These are phyloP conservation scores for Pholiota conissans DNA, from an alignment of 768 basidiomycete genomes.

Conservation along the genomic window DNA sequence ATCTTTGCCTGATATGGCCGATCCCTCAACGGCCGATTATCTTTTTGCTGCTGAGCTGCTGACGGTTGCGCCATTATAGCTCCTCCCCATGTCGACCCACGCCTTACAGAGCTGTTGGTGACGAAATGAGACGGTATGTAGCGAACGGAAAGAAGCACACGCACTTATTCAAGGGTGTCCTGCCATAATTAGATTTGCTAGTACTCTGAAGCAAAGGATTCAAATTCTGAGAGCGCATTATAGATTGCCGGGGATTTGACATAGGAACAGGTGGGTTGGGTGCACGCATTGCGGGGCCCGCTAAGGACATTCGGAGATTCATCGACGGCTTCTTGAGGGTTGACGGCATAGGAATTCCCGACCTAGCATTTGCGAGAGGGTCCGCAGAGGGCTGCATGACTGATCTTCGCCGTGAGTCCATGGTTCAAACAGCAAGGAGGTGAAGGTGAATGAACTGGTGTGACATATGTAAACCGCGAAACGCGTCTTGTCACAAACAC, in stretches of 20 bases:
- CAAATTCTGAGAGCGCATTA: slow-evolving; percentile 64
- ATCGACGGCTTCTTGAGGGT: slow-evolving; percentile 70
- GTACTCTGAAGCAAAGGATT: slow-evolving; percentile 73
- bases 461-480: slow-evolving; percentile 2
- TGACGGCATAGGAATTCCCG: slow-evolving; percentile 73
- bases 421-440: slow-evolving; percentile 23
- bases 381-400: slow-evolving; percentile 57
- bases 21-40: slow-evolving; percentile 79
- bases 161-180: slow-evolving; percentile 76
- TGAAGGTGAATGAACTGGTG: not conserved
- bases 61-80: slow-evolving; percentile 45
- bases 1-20: slow-evolving; percentile 70
- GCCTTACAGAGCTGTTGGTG: slow-evolving; percentile 59
- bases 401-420: slow-evolving; percentile 56
- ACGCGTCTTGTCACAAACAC: slow-evolving; percentile 28
- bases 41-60: slow-evolving; percentile 63
- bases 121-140: not conserved
- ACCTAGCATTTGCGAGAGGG: slow-evolving; percentile 49
- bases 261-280: slow-evolving; percentile 44
- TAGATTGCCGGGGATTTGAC: slow-evolving; percentile 67
- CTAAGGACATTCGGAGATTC: slow-evolving; percentile 67
- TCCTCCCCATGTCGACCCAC: slow-evolving; percentile 74
- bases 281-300: slow-evolving; percentile 70
- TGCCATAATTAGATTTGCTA: slow-evolving; percentile 62
- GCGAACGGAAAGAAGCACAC: slow-evolving; percentile 18